These are phyloP conservation scores for Globisporangium sylvaticum DNA, from an alignment of 352 stramenopile species.

Conservation along the genomic window DNA sequence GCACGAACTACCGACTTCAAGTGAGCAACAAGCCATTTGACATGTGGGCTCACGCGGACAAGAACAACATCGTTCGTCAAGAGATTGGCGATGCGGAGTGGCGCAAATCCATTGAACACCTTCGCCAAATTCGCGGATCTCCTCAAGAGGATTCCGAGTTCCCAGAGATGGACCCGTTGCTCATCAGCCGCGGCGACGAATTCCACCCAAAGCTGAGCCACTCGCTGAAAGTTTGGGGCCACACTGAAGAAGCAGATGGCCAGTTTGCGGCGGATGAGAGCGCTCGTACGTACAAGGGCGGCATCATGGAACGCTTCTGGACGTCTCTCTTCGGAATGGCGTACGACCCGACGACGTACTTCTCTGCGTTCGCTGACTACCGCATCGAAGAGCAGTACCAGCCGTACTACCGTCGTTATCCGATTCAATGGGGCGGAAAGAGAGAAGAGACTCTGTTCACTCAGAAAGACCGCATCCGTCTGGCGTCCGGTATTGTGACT, in stretches of 20 bases:
- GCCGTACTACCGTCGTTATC: conserved; percentile 77
- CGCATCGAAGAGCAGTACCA: conserved; percentile 67
- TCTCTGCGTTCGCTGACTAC: conserved; percentile 76
- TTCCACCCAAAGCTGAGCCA: conserved; percentile 57
- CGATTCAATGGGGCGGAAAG: conserved; percentile 62
- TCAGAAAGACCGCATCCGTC: conserved; percentile 77
- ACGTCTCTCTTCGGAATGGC: conserved; percentile 55
- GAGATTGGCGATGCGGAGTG: conserved; percentile 55
- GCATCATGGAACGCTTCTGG: conserved; percentile 39
- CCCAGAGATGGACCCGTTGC: conserved; percentile 73
- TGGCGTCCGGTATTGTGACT: conserved; percentile 63
- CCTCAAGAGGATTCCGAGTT: conserved; percentile 28
- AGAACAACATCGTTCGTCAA: conserved; percentile 38
- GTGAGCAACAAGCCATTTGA: conserved; percentile 77
- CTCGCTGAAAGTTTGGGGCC: conserved; percentile 57
- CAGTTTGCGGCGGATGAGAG: conserved; percentile 48
- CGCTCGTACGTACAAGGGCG: conserved; percentile 23
- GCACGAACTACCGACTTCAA: conserved; percentile 64
- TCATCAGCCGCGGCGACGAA: conserved; percentile 54
- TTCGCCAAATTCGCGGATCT: conserved; percentile 46
- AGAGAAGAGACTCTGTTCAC: conserved; percentile 77
- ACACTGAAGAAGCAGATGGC: conserved; percentile 74
- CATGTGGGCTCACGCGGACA: conserved; percentile 39
- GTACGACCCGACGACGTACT: conserved; percentile 79
- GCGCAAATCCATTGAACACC: conserved; percentile 50